A percentile compares a stretch with the other conserved stretches of the same genome.
These are phyloP conservation scores for Tuber aestivum DNA, from an alignment of 495 filamentous ascomycete species.

Conservation along the genomic window DNA sequence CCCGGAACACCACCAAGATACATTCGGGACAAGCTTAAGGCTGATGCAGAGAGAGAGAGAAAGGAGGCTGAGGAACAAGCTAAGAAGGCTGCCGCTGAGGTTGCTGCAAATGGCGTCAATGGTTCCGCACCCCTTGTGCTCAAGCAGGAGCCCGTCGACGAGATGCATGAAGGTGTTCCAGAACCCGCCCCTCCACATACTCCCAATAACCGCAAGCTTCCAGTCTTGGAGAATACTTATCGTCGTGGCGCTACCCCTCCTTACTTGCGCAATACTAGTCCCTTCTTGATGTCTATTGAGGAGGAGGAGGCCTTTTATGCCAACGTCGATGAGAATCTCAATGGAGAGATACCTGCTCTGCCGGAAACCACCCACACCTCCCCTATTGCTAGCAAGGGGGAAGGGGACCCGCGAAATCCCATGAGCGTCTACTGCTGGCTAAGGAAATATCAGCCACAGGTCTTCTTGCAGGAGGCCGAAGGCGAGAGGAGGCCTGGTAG, in stretches of 20 bases:
- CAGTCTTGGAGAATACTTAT: conserved; percentile 27
- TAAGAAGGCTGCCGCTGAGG: conserved; percentile 30
- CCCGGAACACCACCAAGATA: conserved; percentile 39
- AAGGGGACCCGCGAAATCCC: conserved; percentile 66
- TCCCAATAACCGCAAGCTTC: conserved; percentile 21
- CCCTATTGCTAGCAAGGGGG: conserved; percentile 41
- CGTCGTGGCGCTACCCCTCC: conserved; percentile 36
- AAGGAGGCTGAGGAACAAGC: conserved; percentile 40
- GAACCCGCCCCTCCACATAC: conserved; percentile 19
- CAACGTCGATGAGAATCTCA: conserved; percentile 62
- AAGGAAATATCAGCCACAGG: conserved; percentile 70
- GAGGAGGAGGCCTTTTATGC: conserved; percentile 75
- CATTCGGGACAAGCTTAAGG: conserved; percentile 37
- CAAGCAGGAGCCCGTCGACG: conserved; percentile 31
- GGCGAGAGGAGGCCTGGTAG: conserved; percentile 54
- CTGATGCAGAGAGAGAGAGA: conserved; percentile 37
- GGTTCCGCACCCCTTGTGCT: not conserved
- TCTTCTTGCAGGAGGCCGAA: conserved; percentile 77
- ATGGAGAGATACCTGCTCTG: conserved; percentile 47
- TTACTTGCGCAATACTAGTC: conserved; percentile 36
- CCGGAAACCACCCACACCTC: conserved; percentile 43
- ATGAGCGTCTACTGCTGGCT: conserved; percentile 89
- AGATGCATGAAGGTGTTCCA: conserved; percentile 19
- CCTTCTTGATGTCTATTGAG: conserved; percentile 56
- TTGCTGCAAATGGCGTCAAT: conserved; percentile 13